Evolutionary conservation across 2,329 filamentous ascomycete species (phyloP).

Genomic region (Trichoderma oligosporum): DNA sequence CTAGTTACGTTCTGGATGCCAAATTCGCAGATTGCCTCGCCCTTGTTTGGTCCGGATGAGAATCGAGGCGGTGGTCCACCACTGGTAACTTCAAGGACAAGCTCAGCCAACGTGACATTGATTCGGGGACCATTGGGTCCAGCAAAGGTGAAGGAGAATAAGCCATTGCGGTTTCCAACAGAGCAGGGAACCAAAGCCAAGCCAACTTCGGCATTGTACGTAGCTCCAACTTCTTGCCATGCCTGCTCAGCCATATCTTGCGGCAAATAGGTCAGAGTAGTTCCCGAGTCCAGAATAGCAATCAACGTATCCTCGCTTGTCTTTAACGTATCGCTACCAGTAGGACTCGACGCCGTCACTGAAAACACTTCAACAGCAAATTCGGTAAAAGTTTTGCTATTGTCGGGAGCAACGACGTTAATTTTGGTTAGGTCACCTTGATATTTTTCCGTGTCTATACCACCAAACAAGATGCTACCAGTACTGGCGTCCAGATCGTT

Average conservation of each 20-base stretch:
- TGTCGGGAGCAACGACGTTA: conserved; percentile 48
- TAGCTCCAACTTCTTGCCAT: conserved; percentile 53
- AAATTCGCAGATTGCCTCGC: conserved; percentile 50
- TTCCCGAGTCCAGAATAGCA: conserved; percentile 70
- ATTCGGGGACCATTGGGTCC: conserved; percentile 47
- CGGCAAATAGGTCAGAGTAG: conserved; percentile 68
- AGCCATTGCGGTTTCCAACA: conserved; percentile 41
- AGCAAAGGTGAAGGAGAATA: conserved; percentile 54
- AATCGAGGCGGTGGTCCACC: conserved; percentile 36
- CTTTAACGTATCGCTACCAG: conserved; percentile 46
- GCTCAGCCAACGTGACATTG: conserved; percentile 52
- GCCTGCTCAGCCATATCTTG: conserved; percentile 52
- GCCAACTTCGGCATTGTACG: conserved; percentile 37
- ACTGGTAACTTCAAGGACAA: conserved; percentile 47
- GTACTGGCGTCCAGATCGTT: conserved; percentile 57
- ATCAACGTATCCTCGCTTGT: conserved; percentile 46
- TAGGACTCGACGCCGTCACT: conserved; percentile 44
- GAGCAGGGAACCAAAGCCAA: conserved; percentile 50
- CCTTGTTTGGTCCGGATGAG: conserved; percentile 40
- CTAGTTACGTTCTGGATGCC: conserved; percentile 51
- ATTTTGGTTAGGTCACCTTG: conserved; percentile 59
- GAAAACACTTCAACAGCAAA: conserved; percentile 50
- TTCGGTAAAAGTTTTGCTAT: conserved; percentile 41
- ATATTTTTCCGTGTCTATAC: conserved; percentile 75
- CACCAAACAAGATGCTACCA: conserved; percentile 74